These are phyloP conservation scores for Penicillium sp. DNA, from an alignment of 2,329 filamentous ascomycete species.

Conservation along the genomic window DNA sequence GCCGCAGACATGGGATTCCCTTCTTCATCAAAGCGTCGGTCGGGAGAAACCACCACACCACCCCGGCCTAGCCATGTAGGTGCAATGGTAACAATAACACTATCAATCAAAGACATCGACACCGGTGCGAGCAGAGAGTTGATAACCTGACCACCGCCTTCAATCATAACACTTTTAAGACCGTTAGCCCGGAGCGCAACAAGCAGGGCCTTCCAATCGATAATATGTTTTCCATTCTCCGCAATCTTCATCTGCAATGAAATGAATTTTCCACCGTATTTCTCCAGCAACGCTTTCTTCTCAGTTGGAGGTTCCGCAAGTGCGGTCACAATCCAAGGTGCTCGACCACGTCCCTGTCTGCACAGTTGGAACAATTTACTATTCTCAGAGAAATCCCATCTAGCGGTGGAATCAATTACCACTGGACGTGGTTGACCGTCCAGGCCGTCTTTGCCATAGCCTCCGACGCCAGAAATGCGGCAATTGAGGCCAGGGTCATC, in stretches of 20 bases:
- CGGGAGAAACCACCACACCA: slow-evolving; percentile 74
- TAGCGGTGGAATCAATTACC: slow-evolving; percentile 70
- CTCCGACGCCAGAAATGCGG: slow-evolving; percentile 61
- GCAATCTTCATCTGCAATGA: slow-evolving; percentile 19
- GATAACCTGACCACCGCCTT: slow-evolving; percentile 80
- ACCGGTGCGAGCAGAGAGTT: slow-evolving; percentile 67
- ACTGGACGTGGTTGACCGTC: slow-evolving; percentile 71
- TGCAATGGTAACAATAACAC: slow-evolving; percentile 83
- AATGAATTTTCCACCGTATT: slow-evolving; percentile 34
- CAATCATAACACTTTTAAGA: slow-evolving; percentile 79
- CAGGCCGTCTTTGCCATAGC: slow-evolving; percentile 52
- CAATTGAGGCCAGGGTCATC: slow-evolving; percentile 88
- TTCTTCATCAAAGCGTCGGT: slow-evolving; percentile 50
- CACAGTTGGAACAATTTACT: slow-evolving; percentile 67
- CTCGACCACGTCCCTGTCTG: slow-evolving; percentile 62
- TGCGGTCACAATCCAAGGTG: slow-evolving; percentile 65
- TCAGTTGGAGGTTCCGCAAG: slow-evolving; percentile 11
- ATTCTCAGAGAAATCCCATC: slow-evolving; percentile 63
- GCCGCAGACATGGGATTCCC: slow-evolving; percentile 59
- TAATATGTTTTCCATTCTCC: slow-evolving; percentile 15
- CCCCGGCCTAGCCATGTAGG: slow-evolving; percentile 82
- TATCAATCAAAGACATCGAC: slow-evolving; percentile 61
- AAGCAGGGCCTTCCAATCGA: slow-evolving; percentile 64
- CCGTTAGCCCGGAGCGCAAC: slow-evolving; percentile 55
- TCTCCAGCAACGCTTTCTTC: slow-evolving; percentile 24